Evolutionary conservation across 495 filamentous ascomycete genomes (phyloP).

Genomic region (Hypoxylon lienhwacheense): DNA sequence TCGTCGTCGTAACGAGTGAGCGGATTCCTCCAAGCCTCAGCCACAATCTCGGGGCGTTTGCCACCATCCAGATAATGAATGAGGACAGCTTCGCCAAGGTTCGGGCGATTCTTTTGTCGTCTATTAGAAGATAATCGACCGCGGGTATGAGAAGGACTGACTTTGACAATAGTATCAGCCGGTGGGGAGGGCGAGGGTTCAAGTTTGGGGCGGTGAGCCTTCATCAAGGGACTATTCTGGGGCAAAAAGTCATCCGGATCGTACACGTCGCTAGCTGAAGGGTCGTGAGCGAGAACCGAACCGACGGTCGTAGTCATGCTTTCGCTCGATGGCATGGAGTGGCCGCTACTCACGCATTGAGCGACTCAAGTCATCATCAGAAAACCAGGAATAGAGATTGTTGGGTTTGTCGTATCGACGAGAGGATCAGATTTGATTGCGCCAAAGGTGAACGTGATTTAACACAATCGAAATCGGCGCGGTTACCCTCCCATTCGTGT

Average conservation of each 20-base stretch:
- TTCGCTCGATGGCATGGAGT: constrained; percentile 41
- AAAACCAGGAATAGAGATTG: constrained; percentile 20
- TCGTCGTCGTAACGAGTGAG: constrained; percentile 26
- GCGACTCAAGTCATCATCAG: constrained; percentile 38
- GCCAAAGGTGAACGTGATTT: constrained; percentile 28
- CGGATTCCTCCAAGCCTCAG: constrained; percentile 42
- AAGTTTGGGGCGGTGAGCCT: constrained; percentile 45
- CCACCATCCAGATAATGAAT: constrained; percentile 55
- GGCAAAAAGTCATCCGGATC: constrained; percentile 50
- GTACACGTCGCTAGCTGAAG: constrained; percentile 47
- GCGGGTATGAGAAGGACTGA: constrained; percentile 44
- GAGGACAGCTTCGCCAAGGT: constrained; percentile 58
- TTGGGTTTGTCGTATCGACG: constrained; percentile 7
- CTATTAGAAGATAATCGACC: constrained; percentile 47
- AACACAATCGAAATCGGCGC: constrained; percentile 21
- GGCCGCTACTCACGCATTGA: constrained; percentile 42
- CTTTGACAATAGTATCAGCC: constrained; percentile 37
- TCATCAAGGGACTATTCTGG: constrained; percentile 47
- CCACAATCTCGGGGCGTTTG: constrained; percentile 50
- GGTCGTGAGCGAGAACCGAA: constrained; percentile 44
- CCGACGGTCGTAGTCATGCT: constrained; percentile 49
- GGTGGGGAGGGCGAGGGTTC: constrained; percentile 45
- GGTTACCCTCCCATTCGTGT: constrained; percentile 27
- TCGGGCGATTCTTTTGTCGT: constrained; percentile 46
- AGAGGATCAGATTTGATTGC: constrained; percentile 20